Evolutionary conservation across 345 rosid genomes (phyloP), one percentile per base, ranked within the genome.

Genomic region (Camelina laxa): DNA sequence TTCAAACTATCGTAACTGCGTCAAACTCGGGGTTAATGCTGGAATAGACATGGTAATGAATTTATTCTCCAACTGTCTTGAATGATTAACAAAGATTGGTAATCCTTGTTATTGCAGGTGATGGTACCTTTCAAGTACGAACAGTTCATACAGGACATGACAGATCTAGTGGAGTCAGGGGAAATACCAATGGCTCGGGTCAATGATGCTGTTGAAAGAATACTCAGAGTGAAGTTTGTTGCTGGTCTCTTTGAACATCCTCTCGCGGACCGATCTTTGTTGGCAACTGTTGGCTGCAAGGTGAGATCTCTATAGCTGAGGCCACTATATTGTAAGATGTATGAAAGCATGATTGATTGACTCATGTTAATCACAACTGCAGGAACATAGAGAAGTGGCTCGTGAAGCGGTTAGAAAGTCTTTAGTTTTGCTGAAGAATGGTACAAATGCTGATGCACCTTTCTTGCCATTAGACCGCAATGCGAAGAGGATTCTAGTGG

Each of bases 321-420:
- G 44, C 56, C 41, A 65, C 14, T 24, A 61, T 24, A 61, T 50
- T 50, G 20, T 31, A 73, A 64, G 27, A 31, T 42, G 63, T 42
- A 41, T 44, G 24, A 64, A 38, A 30, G 19, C 56, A 45, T 74
- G 19, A 33, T 65, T 74, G 19, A 33, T 65, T 41, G 10, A 51
- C 13, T 63, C 1, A n/a, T 73, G 57, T 42, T 42, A 20, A 8
- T 16, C 56, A 55, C 47, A 7, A 2, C 0, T 50, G 19, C 39
- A 90, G 97, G 65, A 74, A 70, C 95, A 89, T 64, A 82, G 90
- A 68, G 88, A 87, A 75, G 65, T 89, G 55, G 90, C 86, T 17
- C 86, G 89, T 20, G 95, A 90, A 82, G 98, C 95, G 6, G 98
- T 92, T 76, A 86, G 86, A 54, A 89, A 92, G 79, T 92, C 98